Base-by-base conservation (phyloP, 1,284 basidiomycete species). In the Hypsizygus ulmarius region DNA sequence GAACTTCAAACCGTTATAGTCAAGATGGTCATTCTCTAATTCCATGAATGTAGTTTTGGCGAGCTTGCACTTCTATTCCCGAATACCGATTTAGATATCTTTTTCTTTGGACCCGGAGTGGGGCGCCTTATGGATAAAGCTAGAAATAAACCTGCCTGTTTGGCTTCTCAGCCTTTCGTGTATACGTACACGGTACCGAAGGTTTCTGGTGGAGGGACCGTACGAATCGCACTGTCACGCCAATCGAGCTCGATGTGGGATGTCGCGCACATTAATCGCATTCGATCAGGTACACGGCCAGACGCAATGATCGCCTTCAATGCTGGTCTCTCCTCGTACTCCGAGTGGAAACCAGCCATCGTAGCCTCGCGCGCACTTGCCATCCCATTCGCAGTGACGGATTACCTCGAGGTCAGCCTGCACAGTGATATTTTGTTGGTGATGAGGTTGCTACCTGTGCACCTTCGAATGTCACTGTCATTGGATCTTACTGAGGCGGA, bases 341-440 rank as follows among this genome's bases (percentile, higher is more conserved):
- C 32, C 2, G 45, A 55, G 34, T 60, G 59, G 59, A 16, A 25
- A 12, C 43, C 50, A 4, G 52, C 51, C 3, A 28, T 54, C 16
- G 37, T 55, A 8, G 45, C 54, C 9, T 54, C 55, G 12, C 51
- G 50, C 27, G 55, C 54, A 1, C 49, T 55, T 11, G 42, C 48
- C 9, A 58, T 60, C 12, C 58, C 58, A 5, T 58, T 60, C 27
- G 56, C 56, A 1, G 50, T 58, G 14, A 58, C 59, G 18, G 53
- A 58, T 12, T 50, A 49, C 44, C 43, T 45, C 14, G 55, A 58
- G 19, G 21, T 50, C 29, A 45, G 38, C 14, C 29, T 48, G 41
- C 5, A 36, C 30, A 45, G 11, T 2, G 18, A 30, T 29, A 33
- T 47, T n/a, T 21, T 16, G 16, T n/a, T 38, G 2, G 15, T 48